These are phyloP conservation scores for Saxophila tyrrhenica DNA, from an alignment of 495 filamentous ascomycete species.

Conservation along the genomic window DNA sequence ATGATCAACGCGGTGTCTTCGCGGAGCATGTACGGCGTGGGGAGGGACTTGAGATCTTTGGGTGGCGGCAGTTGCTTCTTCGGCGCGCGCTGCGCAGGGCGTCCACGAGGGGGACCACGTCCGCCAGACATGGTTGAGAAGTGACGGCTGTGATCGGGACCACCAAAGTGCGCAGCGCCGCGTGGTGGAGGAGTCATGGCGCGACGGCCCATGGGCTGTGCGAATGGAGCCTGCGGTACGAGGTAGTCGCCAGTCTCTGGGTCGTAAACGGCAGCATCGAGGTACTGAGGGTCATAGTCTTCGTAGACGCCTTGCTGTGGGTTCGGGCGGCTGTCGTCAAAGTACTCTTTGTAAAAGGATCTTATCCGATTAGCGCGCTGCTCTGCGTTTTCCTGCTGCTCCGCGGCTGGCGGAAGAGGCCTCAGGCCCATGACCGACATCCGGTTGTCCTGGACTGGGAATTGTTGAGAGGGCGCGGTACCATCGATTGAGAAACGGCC, in stretches of 20 bases:
- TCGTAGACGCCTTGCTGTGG: slow-evolving; percentile 47
- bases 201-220: slow-evolving; percentile 71
- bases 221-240: slow-evolving; percentile 50
- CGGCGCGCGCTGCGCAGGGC: slow-evolving; percentile 25
- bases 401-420: slow-evolving; percentile 85
- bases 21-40: slow-evolving; percentile 74
- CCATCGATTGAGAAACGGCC: slow-evolving; percentile 16
- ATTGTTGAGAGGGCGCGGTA: slow-evolving; percentile 9
- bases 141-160: slow-evolving; percentile 31
- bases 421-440: slow-evolving; percentile 56
- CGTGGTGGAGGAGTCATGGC: slow-evolving; percentile 95
- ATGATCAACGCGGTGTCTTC: slow-evolving; percentile 54
- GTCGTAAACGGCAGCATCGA: slow-evolving; percentile 61
- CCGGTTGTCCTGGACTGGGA: slow-evolving; percentile 14
- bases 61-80: slow-evolving; percentile 64
- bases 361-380: slow-evolving; percentile 90
- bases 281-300: slow-evolving; percentile 55
- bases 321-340: slow-evolving; percentile 67
- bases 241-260: slow-evolving; percentile 62
- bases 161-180: slow-evolving; percentile 51
- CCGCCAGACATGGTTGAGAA: slow-evolving; percentile 21
- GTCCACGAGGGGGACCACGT: slow-evolving; percentile 33
- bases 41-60: slow-evolving; percentile 58
- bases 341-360: slow-evolving; percentile 99
- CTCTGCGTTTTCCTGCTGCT: slow-evolving; percentile 77